Evolutionary conservation across 495 filamentous ascomycete species (phyloP), one percentile per base, ranked within the genome.

Genomic region (Friedmanniomyces simplex): DNA sequence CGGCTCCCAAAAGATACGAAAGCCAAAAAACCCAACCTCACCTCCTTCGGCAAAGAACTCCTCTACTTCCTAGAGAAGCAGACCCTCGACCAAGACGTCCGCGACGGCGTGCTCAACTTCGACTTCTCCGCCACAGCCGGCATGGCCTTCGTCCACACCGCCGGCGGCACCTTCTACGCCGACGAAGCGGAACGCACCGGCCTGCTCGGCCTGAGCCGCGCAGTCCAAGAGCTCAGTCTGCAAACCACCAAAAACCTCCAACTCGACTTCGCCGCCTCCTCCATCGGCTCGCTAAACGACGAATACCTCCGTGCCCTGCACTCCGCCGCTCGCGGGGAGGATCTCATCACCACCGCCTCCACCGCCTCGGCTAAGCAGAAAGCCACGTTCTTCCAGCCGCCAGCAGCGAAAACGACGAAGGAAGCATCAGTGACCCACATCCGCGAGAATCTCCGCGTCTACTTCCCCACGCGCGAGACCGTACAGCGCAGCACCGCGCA

Each of bases 91-190:
- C 69, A 79, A 10, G 77, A 73, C 20, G 72, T 90, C 6, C 69
- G 86, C 77, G 45, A 63, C 64, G 32, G 88, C 77, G 53, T 73
- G 82, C 34, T 74, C 11, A 79, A 76, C 11, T 96, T 88, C 69
- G 88, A 96, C 62, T 95, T 91, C 62, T 74, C 73, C 0, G 74
- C 78, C 53, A 93, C 89, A 1, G 62, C 68, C 0, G 72, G 78
- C 6, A 76, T 89, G 54, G 82, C 75, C n/a, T 95, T 96, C 66
- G 81, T 95, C 5, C 88, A 95, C 55, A 82, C 85, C 1, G 86
- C 94, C 22, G 66, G 65, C n/a, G 72, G 73, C n/a, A 58, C 53
- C 20, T 79, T 84, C 64, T 64, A 43, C 25, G 78, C 73, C 4
- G 72, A 79, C 2, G 69, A 71, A 14, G 81, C 78, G 77, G 72